Conservation (phyloP, 2,329 filamentous ascomycete species). For the Hypoxylon sp. region DNA sequence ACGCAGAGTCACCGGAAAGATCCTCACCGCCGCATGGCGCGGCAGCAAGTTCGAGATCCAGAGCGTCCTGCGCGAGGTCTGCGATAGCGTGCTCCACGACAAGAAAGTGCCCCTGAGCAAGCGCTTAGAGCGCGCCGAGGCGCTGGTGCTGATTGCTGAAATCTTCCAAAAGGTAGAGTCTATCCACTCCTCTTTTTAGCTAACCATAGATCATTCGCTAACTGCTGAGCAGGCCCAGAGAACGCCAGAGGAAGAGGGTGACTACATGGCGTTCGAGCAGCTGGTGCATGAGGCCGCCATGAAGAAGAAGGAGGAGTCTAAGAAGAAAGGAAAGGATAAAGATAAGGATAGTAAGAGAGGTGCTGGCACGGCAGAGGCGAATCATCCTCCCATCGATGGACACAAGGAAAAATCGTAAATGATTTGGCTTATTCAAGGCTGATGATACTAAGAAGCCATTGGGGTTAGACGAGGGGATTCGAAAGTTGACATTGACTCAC, state of each 20-base stretch:
- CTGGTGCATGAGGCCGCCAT: conserved; percentile 96
- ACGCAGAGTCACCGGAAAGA: conserved; percentile 96
- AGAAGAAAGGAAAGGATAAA: conserved; percentile 70
- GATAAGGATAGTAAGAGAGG: conserved; percentile 45
- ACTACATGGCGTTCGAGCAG: conserved; percentile 99
- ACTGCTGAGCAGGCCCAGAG: conserved; percentile 77
- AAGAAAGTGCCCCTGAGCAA: conserved; percentile 86
- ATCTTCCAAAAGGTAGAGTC: conserved; percentile 83
- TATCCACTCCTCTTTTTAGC: neutral
- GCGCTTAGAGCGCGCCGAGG: conserved; percentile 91
- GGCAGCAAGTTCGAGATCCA: conserved; percentile 99
- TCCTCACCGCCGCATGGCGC: conserved; percentile 94
- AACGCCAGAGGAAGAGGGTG: conserved; percentile 95
- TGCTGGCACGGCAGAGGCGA: conserved; percentile 42
- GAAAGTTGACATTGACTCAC: neutral
- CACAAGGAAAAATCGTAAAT: conserved; percentile 44
- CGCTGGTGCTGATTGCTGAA: conserved; percentile 88
- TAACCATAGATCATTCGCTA: conserved; percentile 28
- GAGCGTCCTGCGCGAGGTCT: conserved; percentile 93
- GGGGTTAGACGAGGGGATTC: neutral
- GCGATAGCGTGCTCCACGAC: conserved; percentile 86
- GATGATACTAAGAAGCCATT: neutral
- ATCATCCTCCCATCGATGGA: conserved; percentile 39
- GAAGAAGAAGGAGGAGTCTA: conserved; percentile 92
- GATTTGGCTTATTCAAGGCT: conserved; percentile 2